Conservation (phyloP, 2,329 filamentous ascomycete species). For the Phialocephala sp. region DNA sequence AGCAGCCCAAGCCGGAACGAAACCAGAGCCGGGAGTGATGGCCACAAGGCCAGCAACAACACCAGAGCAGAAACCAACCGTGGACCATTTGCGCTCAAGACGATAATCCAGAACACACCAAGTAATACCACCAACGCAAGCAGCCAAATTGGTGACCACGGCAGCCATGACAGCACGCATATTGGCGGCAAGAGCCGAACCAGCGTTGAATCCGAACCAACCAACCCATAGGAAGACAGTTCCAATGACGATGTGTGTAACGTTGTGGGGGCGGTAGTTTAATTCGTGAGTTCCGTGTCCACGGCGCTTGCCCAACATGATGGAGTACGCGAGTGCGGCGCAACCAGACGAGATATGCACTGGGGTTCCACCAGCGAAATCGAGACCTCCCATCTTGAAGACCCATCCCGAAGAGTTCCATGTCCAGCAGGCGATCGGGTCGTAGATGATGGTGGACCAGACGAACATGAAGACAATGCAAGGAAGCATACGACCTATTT, state of each 20-base stretch:
- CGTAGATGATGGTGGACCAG: constrained; percentile 89
- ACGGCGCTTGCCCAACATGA: constrained; percentile 76
- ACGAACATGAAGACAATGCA: constrained; percentile 92
- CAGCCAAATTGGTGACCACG: constrained; percentile 83
- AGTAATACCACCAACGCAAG: constrained; percentile 82
- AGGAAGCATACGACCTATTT: constrained; percentile 45
- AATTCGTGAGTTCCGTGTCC: constrained; percentile 87
- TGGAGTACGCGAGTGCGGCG: constrained; percentile 85
- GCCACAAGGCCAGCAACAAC: constrained; percentile 86
- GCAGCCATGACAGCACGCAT: constrained; percentile 86
- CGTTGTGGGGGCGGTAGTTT: constrained; percentile 92
- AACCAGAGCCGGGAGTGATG: constrained; percentile 87
- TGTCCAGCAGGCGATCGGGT: constrained; percentile 93
- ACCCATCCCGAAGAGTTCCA: constrained; percentile 89
- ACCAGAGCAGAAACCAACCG: constrained; percentile 90
- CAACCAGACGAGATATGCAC: constrained; percentile 87
- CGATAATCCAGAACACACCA: constrained; percentile 92
- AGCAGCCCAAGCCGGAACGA: constrained; percentile 83
- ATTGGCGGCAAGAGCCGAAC: constrained; percentile 81
- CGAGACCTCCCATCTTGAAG: constrained; percentile 77
- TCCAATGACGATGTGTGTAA: constrained; percentile 89
- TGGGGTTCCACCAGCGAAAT: constrained; percentile 89
- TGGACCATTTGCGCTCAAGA: constrained; percentile 89
- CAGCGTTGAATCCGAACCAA: constrained; percentile 95
- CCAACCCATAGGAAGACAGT: constrained; percentile 95